Percentiles rank a stretch among this genome's conserved stretches.
These are phyloP conservation scores for Pleurostoma richardsiae DNA, from an alignment of 2,329 filamentous ascomycete species.

Conservation along the genomic window DNA sequence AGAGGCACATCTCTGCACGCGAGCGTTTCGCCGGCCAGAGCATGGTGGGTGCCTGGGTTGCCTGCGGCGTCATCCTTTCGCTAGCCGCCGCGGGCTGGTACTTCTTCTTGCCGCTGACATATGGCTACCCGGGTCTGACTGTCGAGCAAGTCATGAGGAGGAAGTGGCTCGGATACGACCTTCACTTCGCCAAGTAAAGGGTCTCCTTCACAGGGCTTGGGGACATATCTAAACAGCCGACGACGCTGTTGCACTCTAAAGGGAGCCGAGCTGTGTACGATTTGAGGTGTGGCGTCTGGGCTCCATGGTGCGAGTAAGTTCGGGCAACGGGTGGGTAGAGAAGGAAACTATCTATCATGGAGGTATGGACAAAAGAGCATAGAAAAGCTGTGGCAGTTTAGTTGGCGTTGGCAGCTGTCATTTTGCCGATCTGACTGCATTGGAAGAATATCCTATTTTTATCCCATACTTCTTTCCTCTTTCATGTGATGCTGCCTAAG, in stretches of 20 bases:
- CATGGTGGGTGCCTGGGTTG: conserved; percentile 74
- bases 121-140: conserved; percentile 83
- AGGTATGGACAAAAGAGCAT: too few relatives aligned
- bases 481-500: too few relatives aligned
- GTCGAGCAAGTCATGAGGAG: conserved; percentile 74
- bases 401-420: too few relatives aligned
- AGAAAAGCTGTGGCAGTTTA: too few relatives aligned
- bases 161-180: conserved; percentile 95
- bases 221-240: not conserved
- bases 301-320: not conserved
- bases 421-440: too few relatives aligned
- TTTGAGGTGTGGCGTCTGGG: not conserved
- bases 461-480: too few relatives aligned
- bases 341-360: too few relatives aligned
- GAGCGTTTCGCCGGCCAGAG: conserved; percentile 79
- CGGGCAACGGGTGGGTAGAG: too few relatives aligned
- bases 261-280: not conserved
- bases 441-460: too few relatives aligned
- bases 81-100: conserved; percentile 73
- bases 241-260: not conserved
- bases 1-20: conserved; percentile 68
- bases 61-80: conserved; percentile 62
- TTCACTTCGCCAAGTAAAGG: conserved; percentile 93
- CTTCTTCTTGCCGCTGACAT: conserved; percentile 93
- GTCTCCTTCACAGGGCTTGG: not conserved